Evolutionary conservation across 1,284 basidiomycete species (phyloP).

Genomic region (Cutaneotrichosporon cavernicola): DNA sequence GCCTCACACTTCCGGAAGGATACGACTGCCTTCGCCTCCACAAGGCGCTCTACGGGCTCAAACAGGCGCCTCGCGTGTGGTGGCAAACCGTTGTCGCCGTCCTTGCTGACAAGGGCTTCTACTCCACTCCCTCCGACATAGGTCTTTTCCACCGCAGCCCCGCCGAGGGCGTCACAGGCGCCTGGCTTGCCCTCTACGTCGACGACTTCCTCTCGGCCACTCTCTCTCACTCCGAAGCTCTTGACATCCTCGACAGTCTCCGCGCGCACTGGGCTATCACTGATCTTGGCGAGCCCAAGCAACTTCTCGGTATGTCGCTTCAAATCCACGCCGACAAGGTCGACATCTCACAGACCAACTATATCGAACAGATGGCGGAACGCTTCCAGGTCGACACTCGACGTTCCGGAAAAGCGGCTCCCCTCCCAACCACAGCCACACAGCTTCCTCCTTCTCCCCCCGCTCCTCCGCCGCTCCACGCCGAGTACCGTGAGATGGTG

Average conservation of each 20-base stretch:
- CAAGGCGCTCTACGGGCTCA: slow-evolving; percentile 55
- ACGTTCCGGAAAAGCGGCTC: slow-evolving; percentile 17
- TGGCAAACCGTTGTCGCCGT: slow-evolving; percentile 49
- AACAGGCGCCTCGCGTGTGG: slow-evolving; percentile 45
- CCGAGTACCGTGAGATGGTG: slow-evolving; percentile 29
- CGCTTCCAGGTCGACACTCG: slow-evolving; percentile 34
- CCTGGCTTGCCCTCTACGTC: slow-evolving; percentile 22
- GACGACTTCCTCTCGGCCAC: slow-evolving; percentile 27
- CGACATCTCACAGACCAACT: slow-evolving; percentile 50
- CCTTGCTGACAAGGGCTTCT: slow-evolving; percentile 48
- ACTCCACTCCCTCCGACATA: slow-evolving; percentile 39
- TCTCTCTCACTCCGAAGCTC: slow-evolving; percentile 2
- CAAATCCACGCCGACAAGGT: slow-evolving; percentile 46
- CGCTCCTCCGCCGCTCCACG: background rate
- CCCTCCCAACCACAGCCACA: slow-evolving; percentile 12
- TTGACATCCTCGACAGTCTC: slow-evolving; percentile 30
- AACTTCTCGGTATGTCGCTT: slow-evolving; percentile 34
- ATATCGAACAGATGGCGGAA: slow-evolving; percentile 51
- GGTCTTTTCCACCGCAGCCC: slow-evolving; percentile 46
- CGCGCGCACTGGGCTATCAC: slow-evolving; percentile 26
- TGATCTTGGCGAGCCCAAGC: slow-evolving; percentile 35
- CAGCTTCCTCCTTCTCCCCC: background rate
- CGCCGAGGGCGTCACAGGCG: slow-evolving; percentile 8
- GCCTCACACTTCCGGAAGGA: background rate
- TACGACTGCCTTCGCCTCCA: slow-evolving; percentile 31